phyloP scores from a whole-genome alignment of 768 basidiomycete species.

The Boletellus ananiceps region DNA sequence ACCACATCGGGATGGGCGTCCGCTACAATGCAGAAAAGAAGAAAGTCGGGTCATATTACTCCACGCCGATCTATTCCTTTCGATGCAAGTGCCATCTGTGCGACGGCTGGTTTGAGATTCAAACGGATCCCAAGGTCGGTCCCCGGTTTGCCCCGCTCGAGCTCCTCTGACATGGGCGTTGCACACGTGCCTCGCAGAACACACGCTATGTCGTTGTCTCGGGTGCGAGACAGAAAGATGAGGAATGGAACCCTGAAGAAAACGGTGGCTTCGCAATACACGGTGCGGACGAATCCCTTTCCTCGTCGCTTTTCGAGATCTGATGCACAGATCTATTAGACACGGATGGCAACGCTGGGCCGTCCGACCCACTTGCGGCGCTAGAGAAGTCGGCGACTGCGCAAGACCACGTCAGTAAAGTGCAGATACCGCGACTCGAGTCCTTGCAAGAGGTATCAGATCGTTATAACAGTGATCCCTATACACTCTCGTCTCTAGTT shows the following conservation, averaged over 20 bases:
- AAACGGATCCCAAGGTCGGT: conserved; percentile 90
- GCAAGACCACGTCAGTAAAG: conserved; percentile 64
- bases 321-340: conserved; percentile 38
- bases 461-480: conserved; percentile 82
- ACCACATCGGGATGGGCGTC: conserved; percentile 97
- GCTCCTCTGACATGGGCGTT: too few species aligned
- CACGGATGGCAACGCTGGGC: conserved; percentile 56
- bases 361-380: conserved; percentile 80
- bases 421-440: conserved; percentile 77
- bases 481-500: conserved; percentile 65
- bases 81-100: conserved; percentile 98
- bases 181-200: conserved; percentile 43
- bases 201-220: conserved; percentile 90
- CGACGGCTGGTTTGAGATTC: conserved; percentile 95
- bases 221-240: conserved; percentile 91
- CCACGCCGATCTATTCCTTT: conserved; percentile 92
- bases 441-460: conserved; percentile 74
- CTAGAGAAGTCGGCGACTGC: conserved; percentile 86
- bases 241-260: conserved; percentile 96
- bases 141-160: neutral
- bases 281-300: conserved; percentile 38
- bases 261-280: conserved; percentile 90
- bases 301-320: neutral
- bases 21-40: conserved; percentile 99
- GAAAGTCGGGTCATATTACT: conserved; percentile 92